phyloP scores from a whole-genome alignment of 2,329 filamentous ascomycete genomes.

The Tolypocladium nubicola region DNA sequence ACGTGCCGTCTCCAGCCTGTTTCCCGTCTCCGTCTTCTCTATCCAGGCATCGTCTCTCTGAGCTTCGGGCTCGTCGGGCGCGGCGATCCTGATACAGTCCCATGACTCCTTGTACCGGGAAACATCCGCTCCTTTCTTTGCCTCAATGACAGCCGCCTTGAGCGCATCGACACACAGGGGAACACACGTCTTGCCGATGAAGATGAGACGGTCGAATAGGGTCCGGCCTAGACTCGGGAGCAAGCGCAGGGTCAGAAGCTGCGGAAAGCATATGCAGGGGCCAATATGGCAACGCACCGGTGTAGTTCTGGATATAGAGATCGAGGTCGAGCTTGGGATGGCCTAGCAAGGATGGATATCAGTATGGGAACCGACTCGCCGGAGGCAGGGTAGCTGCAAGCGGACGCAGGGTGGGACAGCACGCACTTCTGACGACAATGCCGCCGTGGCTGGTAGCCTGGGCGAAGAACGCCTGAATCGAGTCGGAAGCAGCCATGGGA shows the following conservation, averaged over 20 bases:
- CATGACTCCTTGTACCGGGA: constrained; percentile 59
- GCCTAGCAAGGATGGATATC: constrained; percentile 34
- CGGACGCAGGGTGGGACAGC: background rate
- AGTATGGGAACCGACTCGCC: background rate
- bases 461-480: constrained; percentile 32
- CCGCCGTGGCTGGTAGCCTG: constrained; percentile 34
- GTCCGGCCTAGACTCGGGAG: constrained; percentile 52
- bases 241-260: background rate
- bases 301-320: constrained; percentile 82
- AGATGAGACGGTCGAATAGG: constrained; percentile 66
- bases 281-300: constrained; percentile 41
- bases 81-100: constrained; percentile 50
- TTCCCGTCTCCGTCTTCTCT: constrained; percentile 53
- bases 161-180: constrained; percentile 71
- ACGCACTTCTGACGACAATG: constrained; percentile 36
- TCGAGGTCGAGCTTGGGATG: constrained; percentile 85
- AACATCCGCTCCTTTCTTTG: constrained; percentile 67
- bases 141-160: constrained; percentile 63
- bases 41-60: constrained; percentile 64
- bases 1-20: constrained; percentile 60
- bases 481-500: constrained; percentile 24
- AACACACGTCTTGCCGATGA: constrained; percentile 71
- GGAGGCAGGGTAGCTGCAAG: background rate
- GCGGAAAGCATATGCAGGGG: background rate
- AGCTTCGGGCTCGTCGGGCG: constrained; percentile 59